Evolutionary conservation across 2,329 filamentous ascomycete genomes (phyloP).

Genomic region (Verticillium isaacii): DNA sequence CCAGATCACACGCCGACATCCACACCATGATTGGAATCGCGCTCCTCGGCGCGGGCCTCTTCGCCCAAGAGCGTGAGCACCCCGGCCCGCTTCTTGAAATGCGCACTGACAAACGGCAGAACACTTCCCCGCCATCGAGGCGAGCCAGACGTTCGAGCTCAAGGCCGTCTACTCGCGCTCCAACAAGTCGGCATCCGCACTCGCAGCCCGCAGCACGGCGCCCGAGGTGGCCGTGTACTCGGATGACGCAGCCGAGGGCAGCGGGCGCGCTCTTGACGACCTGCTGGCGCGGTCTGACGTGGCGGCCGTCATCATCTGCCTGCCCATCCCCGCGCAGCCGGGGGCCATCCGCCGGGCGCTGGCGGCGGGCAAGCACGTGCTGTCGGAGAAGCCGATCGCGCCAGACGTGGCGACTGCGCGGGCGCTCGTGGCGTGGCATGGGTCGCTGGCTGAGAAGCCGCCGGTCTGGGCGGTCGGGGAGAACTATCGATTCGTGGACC

Average conservation of each 20-base stretch:
- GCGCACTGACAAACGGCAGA: neutral
- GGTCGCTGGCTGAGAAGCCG: conserved; percentile 14
- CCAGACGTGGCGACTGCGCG: conserved; percentile 45
- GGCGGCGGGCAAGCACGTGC: conserved; percentile 63
- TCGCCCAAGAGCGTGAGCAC: conserved; percentile 1
- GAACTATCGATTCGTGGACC: conserved; percentile 63
- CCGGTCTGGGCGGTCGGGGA: conserved; percentile 61
- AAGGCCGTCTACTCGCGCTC: conserved; percentile 65
- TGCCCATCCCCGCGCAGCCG: conserved; percentile 60
- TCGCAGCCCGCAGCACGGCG: conserved; percentile 23
- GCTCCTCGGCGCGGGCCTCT: conserved; percentile 2
- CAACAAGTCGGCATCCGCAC: conserved; percentile 47
- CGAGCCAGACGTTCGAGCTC: conserved; percentile 43
- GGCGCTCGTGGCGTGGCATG: conserved; percentile 32
- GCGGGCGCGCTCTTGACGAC: conserved; percentile 41
- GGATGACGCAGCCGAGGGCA: conserved; percentile 43
- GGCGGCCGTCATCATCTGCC: conserved; percentile 49
- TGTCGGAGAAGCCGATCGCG: conserved; percentile 66
- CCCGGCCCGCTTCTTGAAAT: neutral
- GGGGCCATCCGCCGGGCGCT: conserved; percentile 53
- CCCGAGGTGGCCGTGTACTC: conserved; percentile 42
- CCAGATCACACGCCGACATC: neutral
- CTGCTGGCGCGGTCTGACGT: conserved; percentile 51
- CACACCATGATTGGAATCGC: conserved; percentile 1
- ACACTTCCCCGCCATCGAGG: conserved; percentile 50